Base-by-base conservation (phyloP, 108 stramenopile genomes). In the Epithemia pelagica region DNA sequence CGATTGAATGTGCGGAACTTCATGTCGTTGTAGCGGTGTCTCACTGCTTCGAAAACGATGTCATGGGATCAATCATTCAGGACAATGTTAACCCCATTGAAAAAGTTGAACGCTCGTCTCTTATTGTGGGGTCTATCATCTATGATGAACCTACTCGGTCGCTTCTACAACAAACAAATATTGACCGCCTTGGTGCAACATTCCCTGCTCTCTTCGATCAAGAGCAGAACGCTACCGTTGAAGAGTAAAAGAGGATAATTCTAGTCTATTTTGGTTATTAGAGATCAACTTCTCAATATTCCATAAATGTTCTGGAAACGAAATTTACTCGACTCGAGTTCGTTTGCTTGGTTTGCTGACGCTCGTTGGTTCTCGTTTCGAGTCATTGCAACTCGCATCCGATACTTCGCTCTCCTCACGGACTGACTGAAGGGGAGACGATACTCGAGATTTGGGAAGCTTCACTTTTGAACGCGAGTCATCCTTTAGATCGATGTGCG, bases 71-170 rank as follows among this genome's bases (percentile, higher is more conserved):
- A 32, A 68, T 95, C 29, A 70, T 95, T 53, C 58, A 84, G 54
- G 83, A 89, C 53, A 91, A 93, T 61, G 67, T 90, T 53, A 91
- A 95, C 59, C 94, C 94, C 0, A 95, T 95, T 32, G 83, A 86
- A 62, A 84, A 87, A 65, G 70, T 91, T 32, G 91, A 91, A 74
- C 62, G 68, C 31, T 88, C 90, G 7, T 68, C 73, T 2, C 69
- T 92, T 59, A 68, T 95, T 52, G 51, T 89, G 28, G 84, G 77
- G 26, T 81, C 85, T 10, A 66, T 71, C 2, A 74, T 89, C 28
- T 79, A 85, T 70, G 77, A 70, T 21, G 37, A 64, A n/a, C 2
- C 33, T 1, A 23, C 63, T 1, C 22, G 24, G 15, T 5, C 33
- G 33, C 33, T 64, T 19, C 32, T 64, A 28, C n/a, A n/a, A n/a